phyloP scores from a whole-genome alignment of 2,329 filamentous ascomycete species.

The Penicillium corylophilum region DNA sequence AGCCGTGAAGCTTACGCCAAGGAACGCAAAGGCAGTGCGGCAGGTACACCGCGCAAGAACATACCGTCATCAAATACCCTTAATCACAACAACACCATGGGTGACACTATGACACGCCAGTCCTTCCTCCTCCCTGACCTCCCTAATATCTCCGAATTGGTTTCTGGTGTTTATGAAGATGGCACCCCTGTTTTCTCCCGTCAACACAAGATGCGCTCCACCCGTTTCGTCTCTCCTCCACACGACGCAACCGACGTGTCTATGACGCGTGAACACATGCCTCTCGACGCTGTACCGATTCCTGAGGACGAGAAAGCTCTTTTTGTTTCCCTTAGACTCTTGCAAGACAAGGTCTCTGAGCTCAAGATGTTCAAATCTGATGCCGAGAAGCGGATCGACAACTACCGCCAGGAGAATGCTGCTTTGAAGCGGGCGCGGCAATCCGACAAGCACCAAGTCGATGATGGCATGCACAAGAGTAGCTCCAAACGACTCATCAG shows the following conservation, averaged over 20 bases:
- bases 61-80: slow-evolving; percentile 25
- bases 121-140: slow-evolving; percentile 63
- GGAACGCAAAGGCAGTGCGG: slow-evolving; percentile 30
- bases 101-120: slow-evolving; percentile 54
- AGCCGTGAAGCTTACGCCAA: slow-evolving; percentile 36
- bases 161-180: slow-evolving; percentile 59
- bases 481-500: slow-evolving; percentile 28
- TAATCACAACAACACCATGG: slow-evolving; percentile 34
- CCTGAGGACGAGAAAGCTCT: slow-evolving; percentile 64
- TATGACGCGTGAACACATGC: slow-evolving; percentile 42
- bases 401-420: slow-evolving; percentile 54
- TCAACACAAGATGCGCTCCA: slow-evolving; percentile 48
- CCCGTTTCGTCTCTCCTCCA: slow-evolving; percentile 55
- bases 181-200: slow-evolving; percentile 58
- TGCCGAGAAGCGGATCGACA: slow-evolving; percentile 49
- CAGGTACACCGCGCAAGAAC: slow-evolving; percentile 23
- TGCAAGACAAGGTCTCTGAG: slow-evolving; percentile 58
- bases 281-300: slow-evolving; percentile 55
- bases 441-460: slow-evolving; percentile 42
- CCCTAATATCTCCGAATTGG: slow-evolving; percentile 60
- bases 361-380: slow-evolving; percentile 58
- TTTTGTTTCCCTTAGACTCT: slow-evolving; percentile 58
- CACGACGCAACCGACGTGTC: slow-evolving; percentile 34
- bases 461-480: slow-evolving; percentile 46
- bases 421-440: slow-evolving; percentile 44